Percentiles rank a stretch among this genome's conserved stretches.
These are phyloP conservation scores for Scopulariopsis brevicaulis DNA, from an alignment of 2,329 filamentous ascomycete species.

Conservation along the genomic window DNA sequence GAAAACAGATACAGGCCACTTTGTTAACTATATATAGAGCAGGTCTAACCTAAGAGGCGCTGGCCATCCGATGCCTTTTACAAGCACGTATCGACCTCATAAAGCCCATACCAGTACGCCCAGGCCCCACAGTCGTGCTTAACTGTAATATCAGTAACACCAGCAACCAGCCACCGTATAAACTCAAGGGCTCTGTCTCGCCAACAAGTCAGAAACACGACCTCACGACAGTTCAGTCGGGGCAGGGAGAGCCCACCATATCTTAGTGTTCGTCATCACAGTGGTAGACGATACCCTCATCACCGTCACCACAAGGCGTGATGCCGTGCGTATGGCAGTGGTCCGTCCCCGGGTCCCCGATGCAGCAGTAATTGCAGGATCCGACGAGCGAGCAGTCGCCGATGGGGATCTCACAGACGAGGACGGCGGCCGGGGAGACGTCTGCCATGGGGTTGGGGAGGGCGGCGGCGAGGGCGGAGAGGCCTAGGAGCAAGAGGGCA, in stretches of 20 bases:
- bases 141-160: too few species aligned
- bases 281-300: background rate
- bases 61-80: too few species aligned
- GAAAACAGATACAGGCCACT: too few species aligned
- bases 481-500: background rate
- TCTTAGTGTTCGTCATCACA: constrained; percentile 1
- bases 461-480: background rate
- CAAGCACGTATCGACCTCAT: too few species aligned
- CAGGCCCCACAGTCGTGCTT: too few species aligned
- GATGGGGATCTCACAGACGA: background rate
- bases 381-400: background rate
- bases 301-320: background rate
- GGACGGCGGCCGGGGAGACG: background rate
- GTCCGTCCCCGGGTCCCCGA: background rate
- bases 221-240: too few species aligned
- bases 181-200: too few species aligned
- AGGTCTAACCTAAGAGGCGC: too few species aligned
- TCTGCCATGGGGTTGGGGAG: background rate
- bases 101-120: too few species aligned
- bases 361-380: background rate
- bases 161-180: too few species aligned
- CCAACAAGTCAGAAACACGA: too few species aligned
- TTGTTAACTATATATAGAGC: too few species aligned
- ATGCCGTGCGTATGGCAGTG: background rate
- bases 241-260: background rate